Conservation (phyloP, 2,329 filamentous ascomycete species). For the Chaetomiaceae sp. region DNA sequence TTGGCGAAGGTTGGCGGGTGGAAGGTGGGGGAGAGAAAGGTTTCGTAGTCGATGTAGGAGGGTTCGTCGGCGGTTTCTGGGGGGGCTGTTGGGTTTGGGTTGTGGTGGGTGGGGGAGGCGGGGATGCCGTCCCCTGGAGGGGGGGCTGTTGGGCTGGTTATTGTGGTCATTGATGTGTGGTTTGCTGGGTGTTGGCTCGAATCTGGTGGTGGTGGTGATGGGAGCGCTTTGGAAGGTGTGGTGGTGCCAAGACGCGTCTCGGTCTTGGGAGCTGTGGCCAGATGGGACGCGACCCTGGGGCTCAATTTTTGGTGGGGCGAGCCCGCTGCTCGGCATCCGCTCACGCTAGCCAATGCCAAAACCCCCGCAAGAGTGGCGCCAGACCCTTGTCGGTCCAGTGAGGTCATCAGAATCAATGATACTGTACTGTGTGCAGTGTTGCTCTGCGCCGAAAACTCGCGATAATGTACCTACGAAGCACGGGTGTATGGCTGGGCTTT, state of each 20-base stretch:
- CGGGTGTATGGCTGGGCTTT: no score
- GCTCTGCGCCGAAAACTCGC: no score
- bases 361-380: neutral
- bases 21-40: slow-evolving; percentile 81
- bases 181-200: no score
- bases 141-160: neutral
- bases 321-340: slow-evolving; percentile 6
- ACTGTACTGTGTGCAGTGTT: no score
- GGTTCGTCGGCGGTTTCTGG: slow-evolving; percentile 45
- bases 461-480: no score
- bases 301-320: neutral
- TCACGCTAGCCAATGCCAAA: neutral
- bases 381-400: neutral
- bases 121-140: neutral
- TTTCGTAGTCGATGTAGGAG: slow-evolving; percentile 94
- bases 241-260: neutral
- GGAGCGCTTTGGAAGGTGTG: neutral
- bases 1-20: slow-evolving; percentile 81
- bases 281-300: neutral
- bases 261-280: neutral
- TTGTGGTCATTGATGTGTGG: neutral
- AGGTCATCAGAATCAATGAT: no score
- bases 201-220: neutral
- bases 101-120: slow-evolving; percentile 27
- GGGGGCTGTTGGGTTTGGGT: neutral